Percentiles rank a stretch among this genome's conserved stretches.
These are phyloP conservation scores for Tuber calosporum DNA, from an alignment of 495 filamentous ascomycete genomes.

Conservation along the genomic window DNA sequence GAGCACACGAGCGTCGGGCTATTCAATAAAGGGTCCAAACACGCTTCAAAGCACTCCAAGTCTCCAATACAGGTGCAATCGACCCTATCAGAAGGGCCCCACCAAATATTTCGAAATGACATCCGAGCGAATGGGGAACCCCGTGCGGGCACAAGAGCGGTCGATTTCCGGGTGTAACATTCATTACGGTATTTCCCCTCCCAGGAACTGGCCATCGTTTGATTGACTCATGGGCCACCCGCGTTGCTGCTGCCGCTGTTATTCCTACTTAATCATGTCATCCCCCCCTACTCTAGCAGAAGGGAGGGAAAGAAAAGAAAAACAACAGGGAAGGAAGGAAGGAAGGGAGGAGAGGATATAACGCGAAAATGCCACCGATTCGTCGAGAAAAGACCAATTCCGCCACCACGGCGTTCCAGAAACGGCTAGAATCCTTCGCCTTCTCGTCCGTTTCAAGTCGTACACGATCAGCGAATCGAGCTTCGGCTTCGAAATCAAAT, in stretches of 20 bases:
- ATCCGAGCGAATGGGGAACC: background rate
- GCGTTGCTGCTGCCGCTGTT: background rate
- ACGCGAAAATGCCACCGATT: background rate
- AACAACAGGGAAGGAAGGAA: background rate
- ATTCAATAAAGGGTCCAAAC: background rate
- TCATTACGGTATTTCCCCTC: background rate
- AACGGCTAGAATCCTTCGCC: background rate
- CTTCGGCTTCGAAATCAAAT: background rate
- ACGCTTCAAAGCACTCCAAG: background rate
- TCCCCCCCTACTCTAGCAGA: background rate
- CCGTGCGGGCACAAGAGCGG: background rate
- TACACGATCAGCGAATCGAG: background rate
- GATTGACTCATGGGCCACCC: slow-evolving; percentile 1
- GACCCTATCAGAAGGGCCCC: background rate
- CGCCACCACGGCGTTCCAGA: background rate
- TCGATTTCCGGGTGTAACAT: background rate
- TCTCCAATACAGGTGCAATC: no score
- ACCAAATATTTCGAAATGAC: background rate
- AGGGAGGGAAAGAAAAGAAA: no score
- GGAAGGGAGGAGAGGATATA: background rate
- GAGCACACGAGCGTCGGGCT: background rate
- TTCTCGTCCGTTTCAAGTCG: background rate
- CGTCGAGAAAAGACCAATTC: slow-evolving; percentile 1
- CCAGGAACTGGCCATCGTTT: background rate
- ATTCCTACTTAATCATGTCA: background rate